Percentiles rank a stretch among this genome's conserved stretches.
These are phyloP conservation scores for Dendrocalamus latiflorus DNA, from an alignment of 202 grass and related monocot species.

Conservation along the genomic window DNA sequence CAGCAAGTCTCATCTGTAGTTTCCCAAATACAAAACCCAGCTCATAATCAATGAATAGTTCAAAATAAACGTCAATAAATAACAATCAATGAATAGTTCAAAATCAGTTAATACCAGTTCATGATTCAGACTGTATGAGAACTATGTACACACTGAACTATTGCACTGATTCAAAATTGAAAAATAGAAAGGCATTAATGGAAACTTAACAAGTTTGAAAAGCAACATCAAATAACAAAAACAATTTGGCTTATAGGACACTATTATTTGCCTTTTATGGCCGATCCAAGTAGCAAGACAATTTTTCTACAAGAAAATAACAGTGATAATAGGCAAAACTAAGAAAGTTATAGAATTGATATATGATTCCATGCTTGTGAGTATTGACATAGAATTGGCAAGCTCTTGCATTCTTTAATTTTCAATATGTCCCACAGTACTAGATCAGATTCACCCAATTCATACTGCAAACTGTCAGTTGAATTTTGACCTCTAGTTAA, in stretches of 20 bases:
- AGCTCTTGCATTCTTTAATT: not conserved
- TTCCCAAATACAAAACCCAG: conserved; percentile 51
- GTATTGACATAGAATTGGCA: not conserved
- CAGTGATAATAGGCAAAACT: not conserved
- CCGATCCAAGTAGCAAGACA: not conserved
- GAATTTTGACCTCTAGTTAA: not conserved
- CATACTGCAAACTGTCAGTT: not conserved
- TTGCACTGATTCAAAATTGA: not conserved
- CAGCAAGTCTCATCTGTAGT: conserved; percentile 58
- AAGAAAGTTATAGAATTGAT: not conserved
- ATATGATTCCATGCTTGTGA: not conserved
- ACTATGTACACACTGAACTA: not conserved
- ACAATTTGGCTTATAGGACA: not conserved
- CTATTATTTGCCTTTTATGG: not conserved
- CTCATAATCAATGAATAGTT: conserved; percentile 6
- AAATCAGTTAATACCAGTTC: conserved; percentile 4
- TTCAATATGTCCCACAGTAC: not conserved
- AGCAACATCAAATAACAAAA: not conserved
- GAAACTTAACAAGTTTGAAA: not conserved
- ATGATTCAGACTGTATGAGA: not conserved
- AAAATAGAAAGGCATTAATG: not conserved
- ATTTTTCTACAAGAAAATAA: not conserved
- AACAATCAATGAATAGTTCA: not conserved
- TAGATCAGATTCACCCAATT: not conserved
- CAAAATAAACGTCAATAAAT: not conserved